Evolutionary conservation across 371 early-diverging fungal species (phyloP).

Genomic region (Parasitella parasitica): DNA sequence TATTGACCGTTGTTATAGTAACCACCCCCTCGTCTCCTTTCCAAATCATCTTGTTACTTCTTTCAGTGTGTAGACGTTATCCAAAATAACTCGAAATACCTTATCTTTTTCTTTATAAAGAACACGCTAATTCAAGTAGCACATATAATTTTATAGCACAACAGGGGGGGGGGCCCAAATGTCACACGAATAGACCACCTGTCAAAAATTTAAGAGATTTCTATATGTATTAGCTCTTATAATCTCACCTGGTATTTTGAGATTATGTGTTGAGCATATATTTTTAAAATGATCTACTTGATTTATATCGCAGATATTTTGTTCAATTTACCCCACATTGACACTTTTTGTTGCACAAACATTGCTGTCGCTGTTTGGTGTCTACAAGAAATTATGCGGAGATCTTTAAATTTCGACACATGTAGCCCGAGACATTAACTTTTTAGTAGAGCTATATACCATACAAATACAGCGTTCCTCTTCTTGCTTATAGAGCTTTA

Average conservation of each 20-base stretch:
- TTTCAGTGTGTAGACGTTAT: background rate
- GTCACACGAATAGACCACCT: constrained; percentile 1
- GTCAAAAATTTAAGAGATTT: background rate
- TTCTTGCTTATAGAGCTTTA: no score
- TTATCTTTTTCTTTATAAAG: background rate
- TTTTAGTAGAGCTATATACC: background rate
- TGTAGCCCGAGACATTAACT: no score
- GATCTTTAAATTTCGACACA: no score
- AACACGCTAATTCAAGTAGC: background rate
- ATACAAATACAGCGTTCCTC: background rate
- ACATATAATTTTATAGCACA: constrained; percentile 1
- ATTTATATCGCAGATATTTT: background rate
- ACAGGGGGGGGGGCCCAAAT: background rate
- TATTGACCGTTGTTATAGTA: background rate
- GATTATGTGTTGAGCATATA: background rate
- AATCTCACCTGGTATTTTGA: no score
- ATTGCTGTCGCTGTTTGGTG: background rate
- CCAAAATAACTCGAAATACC: background rate
- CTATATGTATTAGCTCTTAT: no score
- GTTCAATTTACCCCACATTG: background rate
- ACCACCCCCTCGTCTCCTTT: background rate
- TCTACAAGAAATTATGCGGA: no score
- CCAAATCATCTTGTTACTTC: background rate
- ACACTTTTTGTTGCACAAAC: background rate
- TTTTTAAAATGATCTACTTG: background rate